Evolutionary conservation across 345 rosid genomes (phyloP), one percentile per base, ranked within the genome.

Genomic region (Euphorbia tirucalli): DNA sequence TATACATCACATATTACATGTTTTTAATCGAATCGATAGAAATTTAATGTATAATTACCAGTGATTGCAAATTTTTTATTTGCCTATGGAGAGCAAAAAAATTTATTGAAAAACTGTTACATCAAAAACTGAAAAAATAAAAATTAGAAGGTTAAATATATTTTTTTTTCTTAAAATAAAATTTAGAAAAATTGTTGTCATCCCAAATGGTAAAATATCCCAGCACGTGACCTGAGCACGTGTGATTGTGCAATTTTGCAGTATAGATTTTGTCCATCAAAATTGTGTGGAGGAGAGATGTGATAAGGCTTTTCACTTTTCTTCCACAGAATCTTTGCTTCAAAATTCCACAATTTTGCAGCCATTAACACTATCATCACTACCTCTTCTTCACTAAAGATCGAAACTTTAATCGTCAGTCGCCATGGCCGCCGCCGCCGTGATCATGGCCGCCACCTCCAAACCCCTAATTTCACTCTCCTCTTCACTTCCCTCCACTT

Each of bases 391-490:
- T 19, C 43, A 39, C 30, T 31, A 50, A 11, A 25, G 32, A 30
- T 30, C 37, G 44, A 52, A 61, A 37, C 70, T 66, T 56, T 3
- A 22, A 22, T 13, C 27, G 16, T n/a, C n/a, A 28, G 16, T 31
- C 61, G 14, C 32, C 27, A 9, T 46, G 7, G 25, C 18, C 68
- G 80, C 92, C 97, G 93, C 96, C 74, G 85, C 75, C 80, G 66
- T 90, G 83, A 87, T 95, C 65, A 83, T 90, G 92, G 96, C 97
- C 46, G 84, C 93, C 46, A 83, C 93, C 69, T 81, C 76, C 73
- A 82, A 80, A 77, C 78, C 83, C 64, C 78, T 73, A 9, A 43
- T 79, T 71, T n/a, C 80, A n/a, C 19, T 60, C 25, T 18, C 81
- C 37, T 61, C 82, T 48, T 5, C 67, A 28, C 71, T 79, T 77